Evolutionary conservation across 2,329 filamentous ascomycete genomes (phyloP).

Genomic region (Nannizzia gypsea): DNA sequence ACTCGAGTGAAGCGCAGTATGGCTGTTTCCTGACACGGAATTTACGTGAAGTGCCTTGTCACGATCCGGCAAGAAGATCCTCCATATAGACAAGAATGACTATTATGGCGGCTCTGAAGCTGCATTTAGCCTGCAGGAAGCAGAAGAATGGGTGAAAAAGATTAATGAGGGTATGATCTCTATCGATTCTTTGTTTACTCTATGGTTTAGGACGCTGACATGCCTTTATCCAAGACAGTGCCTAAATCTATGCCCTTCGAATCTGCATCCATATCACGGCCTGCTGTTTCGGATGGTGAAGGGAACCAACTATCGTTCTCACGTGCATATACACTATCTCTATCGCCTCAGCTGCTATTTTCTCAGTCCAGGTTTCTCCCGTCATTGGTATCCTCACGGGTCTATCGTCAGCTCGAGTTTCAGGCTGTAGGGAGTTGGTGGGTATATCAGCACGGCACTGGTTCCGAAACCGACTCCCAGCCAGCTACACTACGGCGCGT

Average conservation of each 20-base stretch:
- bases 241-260: slow-evolving; percentile 28
- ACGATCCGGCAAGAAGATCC: slow-evolving; percentile 77
- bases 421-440: slow-evolving; percentile 88
- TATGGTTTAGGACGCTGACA: slow-evolving; percentile 8
- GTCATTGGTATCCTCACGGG: slow-evolving; percentile 75
- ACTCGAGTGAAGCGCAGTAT: slow-evolving; percentile 7
- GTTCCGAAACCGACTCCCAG: slow-evolving; percentile 11
- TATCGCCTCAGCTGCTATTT: slow-evolving; percentile 81
- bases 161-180: slow-evolving; percentile 28
- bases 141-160: slow-evolving; percentile 57
- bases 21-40: neutral
- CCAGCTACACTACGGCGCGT: slow-evolving; percentile 51
- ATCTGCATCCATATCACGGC: slow-evolving; percentile 25
- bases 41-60: slow-evolving; percentile 63
- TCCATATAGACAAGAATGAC: slow-evolving; percentile 77
- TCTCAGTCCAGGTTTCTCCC: slow-evolving; percentile 65
- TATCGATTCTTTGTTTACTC: neutral
- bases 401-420: slow-evolving; percentile 84
- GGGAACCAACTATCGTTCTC: slow-evolving; percentile 35
- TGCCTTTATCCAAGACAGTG: slow-evolving; percentile 23
- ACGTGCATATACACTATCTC: slow-evolving; percentile 67
- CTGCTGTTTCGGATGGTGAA: slow-evolving; percentile 14
- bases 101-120: slow-evolving; percentile 84
- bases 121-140: slow-evolving; percentile 72
- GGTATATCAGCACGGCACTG: slow-evolving; percentile 42